phyloP scores from a whole-genome alignment of 352 stramenopile species.

The Phytophthora nicotianae region DNA sequence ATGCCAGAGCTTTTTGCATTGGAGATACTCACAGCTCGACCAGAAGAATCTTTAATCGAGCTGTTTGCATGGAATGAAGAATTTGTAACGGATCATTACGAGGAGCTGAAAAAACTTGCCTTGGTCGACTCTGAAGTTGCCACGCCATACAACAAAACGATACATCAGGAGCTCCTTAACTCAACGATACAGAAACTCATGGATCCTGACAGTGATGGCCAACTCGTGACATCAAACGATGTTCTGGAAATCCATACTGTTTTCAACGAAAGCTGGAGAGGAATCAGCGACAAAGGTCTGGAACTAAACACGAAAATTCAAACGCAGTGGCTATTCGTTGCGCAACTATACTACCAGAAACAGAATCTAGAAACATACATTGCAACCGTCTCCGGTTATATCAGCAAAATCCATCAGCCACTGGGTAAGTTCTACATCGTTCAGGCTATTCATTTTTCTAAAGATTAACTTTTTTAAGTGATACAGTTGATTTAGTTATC shows the following conservation, averaged over 20 bases:
- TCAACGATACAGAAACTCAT: constrained; percentile 43
- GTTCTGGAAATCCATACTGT: constrained; percentile 41
- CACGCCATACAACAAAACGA: constrained; percentile 58
- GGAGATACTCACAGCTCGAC: constrained; percentile 22
- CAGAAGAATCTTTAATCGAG: constrained; percentile 28
- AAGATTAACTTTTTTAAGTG: not conserved
- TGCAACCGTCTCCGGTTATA: constrained; percentile 33
- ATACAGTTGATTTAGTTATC: constrained; percentile 35
- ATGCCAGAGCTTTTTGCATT: constrained; percentile 54
- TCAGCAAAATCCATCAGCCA: constrained; percentile 40
- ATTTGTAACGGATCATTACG: constrained; percentile 39
- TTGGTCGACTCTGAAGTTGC: constrained; percentile 47
- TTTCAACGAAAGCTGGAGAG: constrained; percentile 64
- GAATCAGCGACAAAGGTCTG: constrained; percentile 42
- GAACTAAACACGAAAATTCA: constrained; percentile 52
- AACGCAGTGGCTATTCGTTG: constrained; percentile 51
- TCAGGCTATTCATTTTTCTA: not conserved
- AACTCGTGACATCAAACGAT: constrained; percentile 42
- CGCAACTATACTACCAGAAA: constrained; percentile 52
- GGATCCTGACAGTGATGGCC: constrained; percentile 51
- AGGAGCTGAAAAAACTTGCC: constrained; percentile 32
- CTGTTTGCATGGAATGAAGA: constrained; percentile 64
- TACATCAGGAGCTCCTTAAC: constrained; percentile 56
- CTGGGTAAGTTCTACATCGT: constrained; percentile 28
- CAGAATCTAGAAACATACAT: constrained; percentile 46